phyloP scores from a whole-genome alignment of 2,329 filamentous ascomycete genomes.

The Madurella mycetomatis region DNA sequence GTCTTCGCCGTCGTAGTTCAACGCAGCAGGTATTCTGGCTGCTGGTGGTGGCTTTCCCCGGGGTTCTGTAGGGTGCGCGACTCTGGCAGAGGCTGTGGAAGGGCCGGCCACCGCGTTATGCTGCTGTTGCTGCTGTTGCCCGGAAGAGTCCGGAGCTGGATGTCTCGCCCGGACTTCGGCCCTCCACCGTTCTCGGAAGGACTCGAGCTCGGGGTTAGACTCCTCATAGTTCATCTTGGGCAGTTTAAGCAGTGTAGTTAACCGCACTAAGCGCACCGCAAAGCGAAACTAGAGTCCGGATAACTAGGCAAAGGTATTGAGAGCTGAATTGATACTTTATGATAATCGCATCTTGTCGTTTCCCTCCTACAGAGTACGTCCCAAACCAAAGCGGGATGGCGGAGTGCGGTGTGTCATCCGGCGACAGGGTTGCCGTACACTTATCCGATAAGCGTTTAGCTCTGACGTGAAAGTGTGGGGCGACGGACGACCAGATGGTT shows the following conservation, averaged over 20 bases:
- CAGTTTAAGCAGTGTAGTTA: neutral
- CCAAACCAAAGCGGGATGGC: neutral
- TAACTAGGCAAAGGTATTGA: no score
- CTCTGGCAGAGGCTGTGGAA: constrained; percentile 4
- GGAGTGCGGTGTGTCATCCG: constrained; percentile 10
- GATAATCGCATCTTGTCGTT: neutral
- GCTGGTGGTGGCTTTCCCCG: constrained; percentile 19
- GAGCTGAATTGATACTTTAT: neutral
- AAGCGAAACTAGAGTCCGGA: neutral
- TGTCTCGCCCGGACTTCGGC: constrained; percentile 62
- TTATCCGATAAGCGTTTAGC: neutral
- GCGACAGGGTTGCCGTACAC: constrained; percentile 9
- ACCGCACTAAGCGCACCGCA: neutral
- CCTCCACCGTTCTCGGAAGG: constrained; percentile 80
- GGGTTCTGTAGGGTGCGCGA: neutral
- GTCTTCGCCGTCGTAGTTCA: constrained; percentile 32
- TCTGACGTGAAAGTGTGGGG: neutral
- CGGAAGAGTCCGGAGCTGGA: constrained; percentile 17
- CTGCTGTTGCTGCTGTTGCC: constrained; percentile 12
- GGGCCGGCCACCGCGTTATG: constrained; percentile 10
- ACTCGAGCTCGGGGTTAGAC: constrained; percentile 70
- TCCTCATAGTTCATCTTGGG: constrained; percentile 32
- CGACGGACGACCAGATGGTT: neutral
- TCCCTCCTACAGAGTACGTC: neutral
- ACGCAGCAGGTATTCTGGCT: constrained; percentile 24